phyloP scores from a whole-genome alignment of 768 basidiomycete genomes.

The Tulasnella sp. region DNA sequence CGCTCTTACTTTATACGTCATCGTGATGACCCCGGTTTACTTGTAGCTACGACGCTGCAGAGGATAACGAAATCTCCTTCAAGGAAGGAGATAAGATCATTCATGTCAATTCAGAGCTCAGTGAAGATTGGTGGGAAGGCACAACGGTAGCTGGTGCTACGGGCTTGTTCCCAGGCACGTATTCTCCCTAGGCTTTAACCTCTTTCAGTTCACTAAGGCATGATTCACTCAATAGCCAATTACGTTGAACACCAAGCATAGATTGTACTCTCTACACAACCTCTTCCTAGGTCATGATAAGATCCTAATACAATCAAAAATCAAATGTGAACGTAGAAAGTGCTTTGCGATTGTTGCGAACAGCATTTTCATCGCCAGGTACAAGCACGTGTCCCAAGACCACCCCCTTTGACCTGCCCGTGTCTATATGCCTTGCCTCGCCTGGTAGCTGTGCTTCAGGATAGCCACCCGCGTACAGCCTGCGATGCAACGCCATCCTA shows the following conservation, averaged over 20 bases:
- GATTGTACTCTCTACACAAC: conserved; percentile 2
- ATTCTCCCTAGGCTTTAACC: background rate
- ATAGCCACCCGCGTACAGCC: too few species aligned
- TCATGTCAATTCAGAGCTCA: conserved; percentile 61
- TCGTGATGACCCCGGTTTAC: conserved; percentile 11
- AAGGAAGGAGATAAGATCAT: conserved; percentile 68
- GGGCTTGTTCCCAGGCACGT: conserved; percentile 68
- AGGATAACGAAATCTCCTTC: conserved; percentile 87
- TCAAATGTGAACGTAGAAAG: too few species aligned
- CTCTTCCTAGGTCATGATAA: background rate
- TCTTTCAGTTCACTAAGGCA: background rate
- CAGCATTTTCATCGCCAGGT: too few species aligned
- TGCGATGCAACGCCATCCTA: too few species aligned
- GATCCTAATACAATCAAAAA: too few species aligned
- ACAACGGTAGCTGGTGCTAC: conserved; percentile 40
- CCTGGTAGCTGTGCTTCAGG: too few species aligned
- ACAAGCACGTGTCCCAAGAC: too few species aligned
- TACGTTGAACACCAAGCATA: conserved; percentile 12
- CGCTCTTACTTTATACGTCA: conserved; percentile 2
- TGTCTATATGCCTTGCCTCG: too few species aligned
- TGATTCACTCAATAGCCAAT: conserved; percentile 3
- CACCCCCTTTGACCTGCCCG: too few species aligned
- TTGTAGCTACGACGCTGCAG: conserved; percentile 71
- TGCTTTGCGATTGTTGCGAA: too few species aligned
- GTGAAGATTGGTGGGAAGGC: conserved; percentile 88